Percentiles rank a stretch among this genome's conserved stretches.
Evolutionary conservation across 2,329 filamentous ascomycete genomes (phyloP).

Genomic region (Davidsoniella neocaledoniae): DNA sequence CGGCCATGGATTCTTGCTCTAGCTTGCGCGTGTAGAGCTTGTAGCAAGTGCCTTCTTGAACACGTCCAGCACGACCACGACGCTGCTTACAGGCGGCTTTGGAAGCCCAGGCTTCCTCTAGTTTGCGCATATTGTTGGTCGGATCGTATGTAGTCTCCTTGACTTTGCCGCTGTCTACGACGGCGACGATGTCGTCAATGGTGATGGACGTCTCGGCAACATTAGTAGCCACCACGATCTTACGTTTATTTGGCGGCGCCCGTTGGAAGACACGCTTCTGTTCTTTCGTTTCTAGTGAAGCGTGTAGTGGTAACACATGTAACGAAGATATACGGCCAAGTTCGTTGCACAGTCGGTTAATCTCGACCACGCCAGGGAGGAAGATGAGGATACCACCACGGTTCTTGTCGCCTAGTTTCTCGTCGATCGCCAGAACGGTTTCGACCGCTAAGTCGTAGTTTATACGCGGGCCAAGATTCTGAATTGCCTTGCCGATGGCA

Average conservation of each 20-base stretch:
- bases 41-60: conserved; percentile 81
- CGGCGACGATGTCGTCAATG: conserved; percentile 90
- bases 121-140: conserved; percentile 79
- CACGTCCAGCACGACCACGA: conserved; percentile 81
- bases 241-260: conserved; percentile 64
- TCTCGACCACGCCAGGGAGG: conserved; percentile 80
- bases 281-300: conserved; percentile 74
- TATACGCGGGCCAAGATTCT: conserved; percentile 63
- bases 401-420: conserved; percentile 51
- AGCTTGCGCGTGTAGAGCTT: conserved; percentile 83
- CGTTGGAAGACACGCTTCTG: conserved; percentile 73
- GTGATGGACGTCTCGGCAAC: conserved; percentile 98
- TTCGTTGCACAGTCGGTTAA: conserved; percentile 59
- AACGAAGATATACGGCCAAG: conserved; percentile 45
- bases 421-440: conserved; percentile 67
- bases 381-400: conserved; percentile 84
- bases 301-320: conserved; percentile 76
- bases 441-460: conserved; percentile 79
- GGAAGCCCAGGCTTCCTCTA: conserved; percentile 92
- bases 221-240: conserved; percentile 89
- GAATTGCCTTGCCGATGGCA: conserved; percentile 51
- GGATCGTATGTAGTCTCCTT: conserved; percentile 94
- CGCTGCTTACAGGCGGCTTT: conserved; percentile 87
- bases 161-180: conserved; percentile 87
- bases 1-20: conserved; percentile 62